Conservation (phyloP, 1,284 basidiomycete genomes). For the Tilletia indica region DNA sequence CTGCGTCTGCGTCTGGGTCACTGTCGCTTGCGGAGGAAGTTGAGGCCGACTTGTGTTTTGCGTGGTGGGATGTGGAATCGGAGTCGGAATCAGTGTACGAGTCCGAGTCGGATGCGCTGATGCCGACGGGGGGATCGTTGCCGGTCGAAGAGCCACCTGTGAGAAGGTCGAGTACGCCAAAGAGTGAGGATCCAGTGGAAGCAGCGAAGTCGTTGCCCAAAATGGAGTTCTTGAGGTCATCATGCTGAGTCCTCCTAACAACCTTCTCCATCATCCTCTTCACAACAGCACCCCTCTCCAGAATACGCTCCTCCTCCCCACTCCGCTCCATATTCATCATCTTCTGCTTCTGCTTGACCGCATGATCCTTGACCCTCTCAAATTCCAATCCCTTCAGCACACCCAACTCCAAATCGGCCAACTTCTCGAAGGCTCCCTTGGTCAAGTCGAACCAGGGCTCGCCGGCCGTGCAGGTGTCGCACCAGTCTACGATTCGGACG, state of each 20-base stretch:
- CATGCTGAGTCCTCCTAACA: background rate
- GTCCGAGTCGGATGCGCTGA: background rate
- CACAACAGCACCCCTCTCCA: no score
- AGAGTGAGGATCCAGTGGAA: background rate
- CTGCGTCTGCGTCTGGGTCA: background rate
- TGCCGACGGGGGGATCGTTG: background rate
- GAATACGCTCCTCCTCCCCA: no score
- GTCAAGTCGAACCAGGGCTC: conserved; percentile 15
- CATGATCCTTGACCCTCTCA: background rate
- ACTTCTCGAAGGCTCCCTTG: conserved; percentile 17
- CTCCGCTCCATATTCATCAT: no score
- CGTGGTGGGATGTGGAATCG: no score
- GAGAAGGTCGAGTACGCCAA: background rate
- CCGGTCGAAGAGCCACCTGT: background rate
- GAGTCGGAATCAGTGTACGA: background rate
- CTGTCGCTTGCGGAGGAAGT: no score
- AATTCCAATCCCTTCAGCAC: conserved; percentile 11
- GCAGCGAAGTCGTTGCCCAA: background rate
- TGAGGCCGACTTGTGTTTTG: no score
- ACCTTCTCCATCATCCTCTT: no score
- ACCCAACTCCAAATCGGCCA: conserved; percentile 15
- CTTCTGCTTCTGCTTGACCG: background rate
- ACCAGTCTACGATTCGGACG: conserved; percentile 12
- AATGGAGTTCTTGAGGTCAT: background rate
- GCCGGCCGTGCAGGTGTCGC: conserved; percentile 6